Conservation (phyloP, 2,329 filamentous ascomycete genomes). For the Penicillium sp. region DNA sequence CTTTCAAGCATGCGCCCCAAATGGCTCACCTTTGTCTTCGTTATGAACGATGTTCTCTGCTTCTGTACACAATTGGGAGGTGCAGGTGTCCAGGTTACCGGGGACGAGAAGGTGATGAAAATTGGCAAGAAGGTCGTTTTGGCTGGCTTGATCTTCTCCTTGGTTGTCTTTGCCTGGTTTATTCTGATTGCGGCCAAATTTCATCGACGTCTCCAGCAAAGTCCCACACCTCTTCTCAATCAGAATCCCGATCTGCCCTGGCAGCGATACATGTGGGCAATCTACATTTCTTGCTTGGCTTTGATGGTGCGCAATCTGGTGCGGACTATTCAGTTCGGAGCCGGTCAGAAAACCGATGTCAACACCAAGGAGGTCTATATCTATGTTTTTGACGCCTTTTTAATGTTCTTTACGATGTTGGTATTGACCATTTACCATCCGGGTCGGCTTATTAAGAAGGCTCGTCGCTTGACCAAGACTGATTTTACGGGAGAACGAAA, state of each 20-base stretch:
- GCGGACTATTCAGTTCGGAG: slow-evolving; percentile 25
- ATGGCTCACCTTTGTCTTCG: slow-evolving; percentile 35
- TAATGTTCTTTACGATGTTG: slow-evolving; percentile 21
- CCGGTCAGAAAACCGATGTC: slow-evolving; percentile 9
- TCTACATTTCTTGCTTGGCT: slow-evolving; percentile 21
- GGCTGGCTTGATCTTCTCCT: slow-evolving; percentile 23
- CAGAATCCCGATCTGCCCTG: slow-evolving; percentile 18
- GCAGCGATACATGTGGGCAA: slow-evolving; percentile 21
- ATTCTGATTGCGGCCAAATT: slow-evolving; percentile 19
- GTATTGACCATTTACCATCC: slow-evolving; percentile 23
- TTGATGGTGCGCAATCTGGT: slow-evolving; percentile 26
- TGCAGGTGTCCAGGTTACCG: slow-evolving; percentile 24
- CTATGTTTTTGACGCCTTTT: slow-evolving; percentile 28
- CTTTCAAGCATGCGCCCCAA: slow-evolving; percentile 28
- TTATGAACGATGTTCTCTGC: slow-evolving; percentile 30
- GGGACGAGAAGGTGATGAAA: slow-evolving; percentile 14
- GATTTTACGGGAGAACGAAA: slow-evolving; percentile 1
- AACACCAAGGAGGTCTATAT: slow-evolving; percentile 24
- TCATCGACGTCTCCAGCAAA: slow-evolving; percentile 16
- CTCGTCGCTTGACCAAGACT: slow-evolving; percentile 10
- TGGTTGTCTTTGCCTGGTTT: slow-evolving; percentile 25
- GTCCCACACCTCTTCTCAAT: slow-evolving; percentile 13
- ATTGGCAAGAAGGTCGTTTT: slow-evolving; percentile 24
- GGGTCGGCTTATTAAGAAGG: slow-evolving; percentile 16
- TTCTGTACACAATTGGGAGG: slow-evolving; percentile 31